These are phyloP conservation scores for Cutaneotrichosporon sp. DNA, from an alignment of 1,284 basidiomycete genomes.

Conservation along the genomic window DNA sequence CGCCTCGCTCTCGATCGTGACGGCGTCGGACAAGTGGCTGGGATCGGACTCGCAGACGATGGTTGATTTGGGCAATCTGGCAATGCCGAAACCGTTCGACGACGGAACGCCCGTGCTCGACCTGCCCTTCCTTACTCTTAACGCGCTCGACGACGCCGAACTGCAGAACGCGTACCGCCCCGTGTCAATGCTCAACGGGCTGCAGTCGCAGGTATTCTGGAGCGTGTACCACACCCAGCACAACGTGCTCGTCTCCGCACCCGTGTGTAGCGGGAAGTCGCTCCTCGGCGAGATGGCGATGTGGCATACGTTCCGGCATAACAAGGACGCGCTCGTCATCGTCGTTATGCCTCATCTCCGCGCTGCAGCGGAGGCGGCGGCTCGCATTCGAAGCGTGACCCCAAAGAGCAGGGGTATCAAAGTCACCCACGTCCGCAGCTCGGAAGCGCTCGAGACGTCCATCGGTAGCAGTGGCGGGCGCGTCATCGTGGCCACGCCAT, in stretches of 20 bases:
- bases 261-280: conserved; percentile 77
- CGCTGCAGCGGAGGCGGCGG: conserved; percentile 39
- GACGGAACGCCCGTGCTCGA: conserved; percentile 68
- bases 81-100: conserved; percentile 67
- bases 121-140: conserved; percentile 69
- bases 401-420: conserved; percentile 27
- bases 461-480: conserved; percentile 13
- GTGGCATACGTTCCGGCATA: conserved; percentile 54
- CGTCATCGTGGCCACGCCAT: conserved; percentile 47
- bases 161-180: conserved; percentile 54
- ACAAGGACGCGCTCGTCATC: conserved; percentile 34
- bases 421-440: conserved; percentile 23
- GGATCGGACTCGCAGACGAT: conserved; percentile 73
- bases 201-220: conserved; percentile 91
- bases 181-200: conserved; percentile 64
- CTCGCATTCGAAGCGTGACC: conserved; percentile 36
- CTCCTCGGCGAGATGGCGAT: conserved; percentile 64
- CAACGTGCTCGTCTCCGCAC: conserved; percentile 76
- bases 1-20: conserved; percentile 69
- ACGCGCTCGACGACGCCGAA: conserved; percentile 54
- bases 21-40: conserved; percentile 90
- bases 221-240: conserved; percentile 64
- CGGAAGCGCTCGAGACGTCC: conserved; percentile 29
- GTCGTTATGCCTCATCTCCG: conserved; percentile 43
- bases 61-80: conserved; percentile 63